Conservation (phyloP, 2,329 filamentous ascomycete genomes). For the Penicillium sp. region DNA sequence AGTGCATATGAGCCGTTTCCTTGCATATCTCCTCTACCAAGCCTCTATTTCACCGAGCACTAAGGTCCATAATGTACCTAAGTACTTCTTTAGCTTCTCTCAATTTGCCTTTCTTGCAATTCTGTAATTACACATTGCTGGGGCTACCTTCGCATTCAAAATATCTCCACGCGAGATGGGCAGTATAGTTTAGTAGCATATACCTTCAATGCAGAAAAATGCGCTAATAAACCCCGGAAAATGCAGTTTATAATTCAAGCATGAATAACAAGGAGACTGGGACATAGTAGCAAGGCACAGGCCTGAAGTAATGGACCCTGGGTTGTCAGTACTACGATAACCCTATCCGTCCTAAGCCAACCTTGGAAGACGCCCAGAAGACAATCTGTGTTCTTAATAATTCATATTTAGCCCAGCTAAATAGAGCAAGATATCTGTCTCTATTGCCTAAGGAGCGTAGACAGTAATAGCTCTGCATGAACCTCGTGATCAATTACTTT, state of each 20-base stretch:
- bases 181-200: background rate
- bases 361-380: constrained; percentile 2
- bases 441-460: background rate
- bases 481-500: background rate
- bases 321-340: constrained; percentile 14
- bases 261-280: background rate
- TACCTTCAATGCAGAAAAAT: background rate
- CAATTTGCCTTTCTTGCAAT: background rate
- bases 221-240: background rate
- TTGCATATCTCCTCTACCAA: background rate
- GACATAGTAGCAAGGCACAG: background rate
- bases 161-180: background rate
- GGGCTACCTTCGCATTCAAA: background rate
- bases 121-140: background rate
- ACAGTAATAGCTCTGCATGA: background rate
- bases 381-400: background rate
- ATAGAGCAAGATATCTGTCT: background rate
- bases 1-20: background rate
- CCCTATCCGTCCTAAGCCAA: constrained; percentile 3
- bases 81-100: background rate
- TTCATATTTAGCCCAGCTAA: background rate
- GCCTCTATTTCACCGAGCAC: background rate
- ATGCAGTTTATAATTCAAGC: background rate
- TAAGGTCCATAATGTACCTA: too few species aligned
- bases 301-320: constrained; percentile 10